These are phyloP conservation scores for Clonostachys rosea DNA, from an alignment of 2,329 filamentous ascomycete species.

Conservation along the genomic window DNA sequence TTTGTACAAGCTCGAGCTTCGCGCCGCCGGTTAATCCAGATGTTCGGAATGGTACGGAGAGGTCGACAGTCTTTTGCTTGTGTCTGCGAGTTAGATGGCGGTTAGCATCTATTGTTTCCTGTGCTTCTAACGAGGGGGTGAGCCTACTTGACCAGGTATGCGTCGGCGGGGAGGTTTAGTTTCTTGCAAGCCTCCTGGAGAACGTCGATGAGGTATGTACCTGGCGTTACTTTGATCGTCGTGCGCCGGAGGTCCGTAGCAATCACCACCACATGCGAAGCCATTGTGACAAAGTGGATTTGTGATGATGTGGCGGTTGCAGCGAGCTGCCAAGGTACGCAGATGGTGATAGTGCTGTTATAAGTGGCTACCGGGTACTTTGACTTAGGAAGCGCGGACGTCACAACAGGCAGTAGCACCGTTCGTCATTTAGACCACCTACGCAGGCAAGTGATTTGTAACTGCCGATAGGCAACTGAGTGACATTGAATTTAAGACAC, in stretches of 20 bases:
- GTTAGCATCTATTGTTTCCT: not conserved
- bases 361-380: too few species aligned
- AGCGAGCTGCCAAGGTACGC: too few species aligned
- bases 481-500: too few species aligned
- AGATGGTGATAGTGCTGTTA: too few species aligned
- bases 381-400: too few species aligned
- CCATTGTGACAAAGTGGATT: constrained; percentile 48
- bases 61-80: constrained; percentile 80
- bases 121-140: not conserved
- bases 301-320: too few species aligned
- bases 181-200: constrained; percentile 84
- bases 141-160: constrained; percentile 75
- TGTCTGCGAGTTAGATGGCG: constrained; percentile 44
- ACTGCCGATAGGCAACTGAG: too few species aligned
- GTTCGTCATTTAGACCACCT: too few species aligned
- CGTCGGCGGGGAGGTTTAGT: constrained; percentile 66
- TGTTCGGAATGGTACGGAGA: constrained; percentile 79
- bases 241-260: constrained; percentile 73
- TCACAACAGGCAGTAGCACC: too few species aligned
- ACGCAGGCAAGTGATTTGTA: too few species aligned
- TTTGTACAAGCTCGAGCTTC: constrained; percentile 86
- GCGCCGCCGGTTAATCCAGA: constrained; percentile 80
- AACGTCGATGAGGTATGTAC: constrained; percentile 78
- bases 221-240: constrained; percentile 77
- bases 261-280: constrained; percentile 84